Base-by-base conservation (phyloP, 345 rosid genomes). In the Gossypium turneri region DNA sequence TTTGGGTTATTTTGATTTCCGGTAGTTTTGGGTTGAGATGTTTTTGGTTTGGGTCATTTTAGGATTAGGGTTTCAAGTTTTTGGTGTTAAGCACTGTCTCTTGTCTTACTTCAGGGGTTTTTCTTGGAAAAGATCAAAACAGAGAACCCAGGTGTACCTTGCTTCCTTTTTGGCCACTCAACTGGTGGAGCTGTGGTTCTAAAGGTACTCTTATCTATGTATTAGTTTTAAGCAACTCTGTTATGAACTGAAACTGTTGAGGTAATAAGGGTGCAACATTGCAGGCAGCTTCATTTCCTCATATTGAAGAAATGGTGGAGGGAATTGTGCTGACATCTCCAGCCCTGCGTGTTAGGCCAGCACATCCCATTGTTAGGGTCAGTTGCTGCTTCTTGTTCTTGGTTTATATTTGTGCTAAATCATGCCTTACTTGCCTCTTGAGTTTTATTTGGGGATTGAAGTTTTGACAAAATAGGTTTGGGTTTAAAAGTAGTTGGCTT, bases 101-200 rank as follows among this genome's bases (percentile, higher is more conserved):
- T 45, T 57, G 8, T 79, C 56, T 74, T 75, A 71, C 8, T 75
- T 77, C 74, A 95, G 99, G 93, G 81, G 69, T 85, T 94, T 78
- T 90, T 91, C 84, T 80, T 93, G 92, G 98, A 93, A 73, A 95
- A 89, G 81, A 80, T 91, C 67, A 89, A 79, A 84, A 82, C 79
- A 41, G 98, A 95, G 61, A 82, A 95, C 77, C 97, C 94, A 0
- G 92, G 89, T 20, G 77, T 90, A 22, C 97, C 98, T 22, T 95
- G 99, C 84, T 95, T 95, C 80, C 98, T 95, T 45, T 91, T 93
- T 78, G 99, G 99, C 79, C 99, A 95, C 75, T 95, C 97, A 53
- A 93, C 98, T 0, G 98, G 99, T 79, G 99, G 99, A 76, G 94
- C 99, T 73, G 98, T 93, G 67, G 99, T 95, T 80, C 84, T 95